phyloP scores from a whole-genome alignment of 139 green algal genomes.

The Picochlorum sp. region DNA sequence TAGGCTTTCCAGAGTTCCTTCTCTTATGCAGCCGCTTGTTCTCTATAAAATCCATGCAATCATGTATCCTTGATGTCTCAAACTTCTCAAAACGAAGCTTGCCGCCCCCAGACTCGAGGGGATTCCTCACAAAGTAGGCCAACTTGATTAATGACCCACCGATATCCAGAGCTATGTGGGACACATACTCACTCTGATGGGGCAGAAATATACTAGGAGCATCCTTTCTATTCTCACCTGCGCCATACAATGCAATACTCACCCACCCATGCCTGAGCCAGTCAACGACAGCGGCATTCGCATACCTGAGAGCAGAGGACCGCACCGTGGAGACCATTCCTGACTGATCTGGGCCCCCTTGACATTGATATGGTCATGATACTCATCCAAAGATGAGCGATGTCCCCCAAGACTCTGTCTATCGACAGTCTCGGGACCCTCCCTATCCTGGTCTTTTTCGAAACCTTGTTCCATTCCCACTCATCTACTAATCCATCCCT shows the following conservation, averaged over 20 bases:
- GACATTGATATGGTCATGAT: constrained; percentile 12
- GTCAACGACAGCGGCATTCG: not conserved
- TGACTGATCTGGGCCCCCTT: constrained; percentile 22
- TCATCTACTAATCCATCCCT: too few relatives aligned
- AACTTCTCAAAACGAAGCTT: constrained; percentile 99
- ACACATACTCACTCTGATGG: constrained; percentile 81
- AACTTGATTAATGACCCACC: constrained; percentile 95
- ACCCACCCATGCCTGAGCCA: not conserved
- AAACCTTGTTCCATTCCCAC: too few relatives aligned
- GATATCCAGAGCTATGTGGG: constrained; percentile 91
- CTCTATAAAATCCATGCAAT: constrained; percentile 91
- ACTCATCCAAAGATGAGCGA: too few relatives aligned
- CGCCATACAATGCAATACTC: too few relatives aligned
- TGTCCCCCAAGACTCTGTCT: too few relatives aligned
- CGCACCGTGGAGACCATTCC: constrained; percentile 4
- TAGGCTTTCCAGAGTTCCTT: constrained; percentile 21
- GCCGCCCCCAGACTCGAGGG: constrained; percentile 19
- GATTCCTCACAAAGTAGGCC: constrained; percentile 85
- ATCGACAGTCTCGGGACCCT: too few relatives aligned
- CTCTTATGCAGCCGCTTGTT: constrained; percentile 77
- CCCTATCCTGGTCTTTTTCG: too few relatives aligned
- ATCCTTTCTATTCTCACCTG: constrained; percentile 9
- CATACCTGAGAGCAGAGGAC: not conserved
- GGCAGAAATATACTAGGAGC: constrained; percentile 86
- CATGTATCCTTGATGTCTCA: constrained; percentile 76